phyloP scores from a whole-genome alignment of 768 basidiomycete species.

The Panus rudis region DNA sequence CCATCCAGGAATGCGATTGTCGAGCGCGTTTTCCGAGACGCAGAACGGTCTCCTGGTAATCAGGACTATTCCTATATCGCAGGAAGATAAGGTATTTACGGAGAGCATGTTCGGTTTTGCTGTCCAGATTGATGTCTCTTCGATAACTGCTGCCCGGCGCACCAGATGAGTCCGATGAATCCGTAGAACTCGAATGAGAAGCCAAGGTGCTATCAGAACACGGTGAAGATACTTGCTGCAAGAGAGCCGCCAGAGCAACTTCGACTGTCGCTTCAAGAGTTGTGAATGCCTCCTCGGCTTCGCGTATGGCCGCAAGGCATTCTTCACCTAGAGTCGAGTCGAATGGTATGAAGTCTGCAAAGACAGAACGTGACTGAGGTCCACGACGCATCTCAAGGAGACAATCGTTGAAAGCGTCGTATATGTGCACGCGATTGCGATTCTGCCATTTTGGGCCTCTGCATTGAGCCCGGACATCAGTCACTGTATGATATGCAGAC shows the following conservation, averaged over 20 bases:
- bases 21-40: background rate
- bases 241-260: slow-evolving; percentile 29
- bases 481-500: background rate
- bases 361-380: slow-evolving; percentile 30
- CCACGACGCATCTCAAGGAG: slow-evolving; percentile 38
- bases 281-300: slow-evolving; percentile 38
- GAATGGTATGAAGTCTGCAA: slow-evolving; percentile 32
- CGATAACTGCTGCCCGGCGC: background rate
- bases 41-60: slow-evolving; percentile 31
- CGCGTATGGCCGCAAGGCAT: slow-evolving; percentile 29
- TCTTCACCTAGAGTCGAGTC: slow-evolving; percentile 18
- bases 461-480: background rate
- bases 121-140: slow-evolving; percentile 22
- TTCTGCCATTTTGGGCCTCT: slow-evolving; percentile 2
- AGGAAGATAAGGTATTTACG: slow-evolving; percentile 48
- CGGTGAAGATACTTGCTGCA: no score
- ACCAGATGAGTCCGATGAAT: background rate
- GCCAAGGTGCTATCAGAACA: no score
- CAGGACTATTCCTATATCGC: slow-evolving; percentile 48
- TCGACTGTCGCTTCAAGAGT: slow-evolving; percentile 38
- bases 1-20: background rate
- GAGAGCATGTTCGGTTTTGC: slow-evolving; percentile 29
- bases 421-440: slow-evolving; percentile 41
- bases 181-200: background rate
- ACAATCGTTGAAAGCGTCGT: slow-evolving; percentile 45